Evolutionary conservation across 1,139 yeast genomes (phyloP), one percentile per base, ranked within the genome.

Genomic region (Yamadazyma conglobata): DNA sequence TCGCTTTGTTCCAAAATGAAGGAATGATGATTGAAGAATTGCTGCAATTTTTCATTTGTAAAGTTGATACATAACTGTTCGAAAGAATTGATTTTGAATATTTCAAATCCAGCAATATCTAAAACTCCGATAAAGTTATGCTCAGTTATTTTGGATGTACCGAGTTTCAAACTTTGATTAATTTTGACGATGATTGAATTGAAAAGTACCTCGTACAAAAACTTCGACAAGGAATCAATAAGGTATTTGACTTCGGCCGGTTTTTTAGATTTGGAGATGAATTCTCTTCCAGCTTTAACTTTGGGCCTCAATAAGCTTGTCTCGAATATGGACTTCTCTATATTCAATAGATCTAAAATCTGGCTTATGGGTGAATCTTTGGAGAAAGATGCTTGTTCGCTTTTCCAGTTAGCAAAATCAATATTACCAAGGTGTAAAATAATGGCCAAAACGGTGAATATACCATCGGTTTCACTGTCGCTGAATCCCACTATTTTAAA

Each of bases 81-180:
- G 54, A 93, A 91, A 1, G 96, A 86, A 52, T 93, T 93, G 38
- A 74, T 73, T 35, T 86, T 80, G 53, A 93, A 93, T 37, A 91
- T 91, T 60, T 93, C 99, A 59, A 91, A 93, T 6, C 98, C 99
- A 0, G 97, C 97, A 48, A 91, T 93, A 65, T 91, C 99, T 37
- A 91, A 65, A 3, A 93, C 93, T 2, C 99, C 98, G 46, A 91
- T 87, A 45, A 82, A 89, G 36, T 82, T 77, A 11, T 53, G 54
- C 24, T 35, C 46, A 11, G 44, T 28, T 5, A 42, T 43, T 7
- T 52, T 57, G 11, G 32, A 27, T n/a, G 24, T 22, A 7, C 31
- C 28, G 15, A 43, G 39, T 3, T 43, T 75, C 27, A 89, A 68
- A 33, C 77, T 82, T n/a, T 66, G 66, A 52, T 93, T 93, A 47